A percentile compares a stretch with the other conserved stretches of the same genome.
These are phyloP conservation scores for Calophaca sinica DNA, from an alignment of 306 rosid species.

Conservation along the genomic window DNA sequence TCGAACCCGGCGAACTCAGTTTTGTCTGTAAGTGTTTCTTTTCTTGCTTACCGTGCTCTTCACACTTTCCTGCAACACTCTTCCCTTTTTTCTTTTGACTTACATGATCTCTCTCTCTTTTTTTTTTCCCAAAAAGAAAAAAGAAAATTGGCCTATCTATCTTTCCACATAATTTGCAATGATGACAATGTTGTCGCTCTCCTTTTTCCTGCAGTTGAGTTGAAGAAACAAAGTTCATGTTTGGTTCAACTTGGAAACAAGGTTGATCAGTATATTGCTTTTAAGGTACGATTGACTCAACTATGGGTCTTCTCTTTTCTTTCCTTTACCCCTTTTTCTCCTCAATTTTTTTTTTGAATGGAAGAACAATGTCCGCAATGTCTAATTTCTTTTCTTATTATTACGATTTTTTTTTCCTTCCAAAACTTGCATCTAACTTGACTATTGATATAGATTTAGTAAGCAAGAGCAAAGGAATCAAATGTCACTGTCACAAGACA, in stretches of 20 bases:
- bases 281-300: conserved; percentile 63
- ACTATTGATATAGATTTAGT: background rate
- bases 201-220: conserved; percentile 64
- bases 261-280: conserved; percentile 74
- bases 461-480: background rate
- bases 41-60: background rate
- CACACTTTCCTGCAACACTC: background rate
- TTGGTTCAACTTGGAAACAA: conserved; percentile 69
- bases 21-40: conserved; percentile 68
- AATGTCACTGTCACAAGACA: background rate
- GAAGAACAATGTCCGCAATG: background rate
- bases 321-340: background rate
- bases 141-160: too few species aligned
- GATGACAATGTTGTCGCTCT: conserved; percentile 27
- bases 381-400: background rate
- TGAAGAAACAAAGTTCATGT: conserved; percentile 86
- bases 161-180: background rate
- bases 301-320: background rate
- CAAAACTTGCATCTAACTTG: background rate
- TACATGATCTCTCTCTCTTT: background rate
- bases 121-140: background rate
- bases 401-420: background rate
- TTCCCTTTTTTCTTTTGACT: background rate
- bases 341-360: background rate
- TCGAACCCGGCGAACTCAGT: conserved; percentile 73